A percentile compares a stretch with the other conserved stretches of the same genome.
These are phyloP conservation scores for Cryptomeria japonica DNA, from an alignment of 75 land plant genomes.

Conservation along the genomic window DNA sequence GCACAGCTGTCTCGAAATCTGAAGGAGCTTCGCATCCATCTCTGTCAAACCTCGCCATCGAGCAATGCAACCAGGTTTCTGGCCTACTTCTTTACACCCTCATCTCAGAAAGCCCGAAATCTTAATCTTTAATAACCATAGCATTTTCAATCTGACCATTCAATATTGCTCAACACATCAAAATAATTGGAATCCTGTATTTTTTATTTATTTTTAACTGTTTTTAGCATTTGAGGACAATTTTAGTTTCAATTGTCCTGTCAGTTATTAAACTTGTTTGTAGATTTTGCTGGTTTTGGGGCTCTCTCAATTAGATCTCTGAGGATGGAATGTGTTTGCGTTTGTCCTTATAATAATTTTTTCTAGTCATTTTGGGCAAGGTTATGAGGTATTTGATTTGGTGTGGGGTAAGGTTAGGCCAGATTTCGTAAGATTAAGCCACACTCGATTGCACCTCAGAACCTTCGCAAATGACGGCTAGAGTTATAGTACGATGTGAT, in stretches of 20 bases:
- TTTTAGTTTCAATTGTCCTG: not conserved
- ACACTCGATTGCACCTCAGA: too few species aligned
- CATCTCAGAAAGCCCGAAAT: not conserved
- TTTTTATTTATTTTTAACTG: not conserved
- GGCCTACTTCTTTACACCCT: not conserved
- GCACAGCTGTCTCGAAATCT: slow-evolving; percentile 58
- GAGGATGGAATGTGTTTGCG: not conserved
- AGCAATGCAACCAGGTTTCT: slow-evolving; percentile 65
- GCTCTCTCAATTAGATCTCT: not conserved
- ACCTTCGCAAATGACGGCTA: too few species aligned
- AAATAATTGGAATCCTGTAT: too few species aligned
- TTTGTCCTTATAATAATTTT: too few species aligned
- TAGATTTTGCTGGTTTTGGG: not conserved
- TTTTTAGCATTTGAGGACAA: not conserved
- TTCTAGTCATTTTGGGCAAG: not conserved
- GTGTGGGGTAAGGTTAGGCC: not conserved
- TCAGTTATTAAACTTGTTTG: not conserved
- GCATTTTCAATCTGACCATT: not conserved
- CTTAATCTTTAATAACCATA: not conserved
- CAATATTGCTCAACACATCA: not conserved
- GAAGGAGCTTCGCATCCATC: slow-evolving; percentile 85
- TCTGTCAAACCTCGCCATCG: slow-evolving; percentile 77
- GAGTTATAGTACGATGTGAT: too few species aligned
- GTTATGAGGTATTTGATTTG: not conserved
- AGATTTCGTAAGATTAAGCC: too few species aligned